Conservation (phyloP, 2,329 filamentous ascomycete genomes). For the Fusarium miscanthi region DNA sequence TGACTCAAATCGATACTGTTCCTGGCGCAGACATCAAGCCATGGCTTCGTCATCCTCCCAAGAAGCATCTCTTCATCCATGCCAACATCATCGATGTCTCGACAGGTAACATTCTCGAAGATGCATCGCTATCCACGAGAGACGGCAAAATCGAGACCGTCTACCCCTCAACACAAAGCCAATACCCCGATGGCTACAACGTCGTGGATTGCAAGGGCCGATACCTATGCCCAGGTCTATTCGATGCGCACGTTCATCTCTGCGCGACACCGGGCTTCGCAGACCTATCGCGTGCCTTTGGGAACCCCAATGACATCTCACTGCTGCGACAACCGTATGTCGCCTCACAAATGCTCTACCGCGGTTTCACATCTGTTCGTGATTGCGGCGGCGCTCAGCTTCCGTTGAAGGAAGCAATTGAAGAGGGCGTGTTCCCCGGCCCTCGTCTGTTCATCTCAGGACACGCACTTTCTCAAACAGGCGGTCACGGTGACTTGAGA, state of each 20-base stretch:
- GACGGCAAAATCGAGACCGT: background rate
- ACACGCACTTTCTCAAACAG: conserved; percentile 65
- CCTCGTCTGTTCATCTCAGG: conserved; percentile 66
- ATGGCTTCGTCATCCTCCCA: background rate
- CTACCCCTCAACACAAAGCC: background rate
- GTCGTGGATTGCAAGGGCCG: background rate
- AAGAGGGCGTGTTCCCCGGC: conserved; percentile 62
- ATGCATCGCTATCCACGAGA: background rate
- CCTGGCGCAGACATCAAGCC: background rate
- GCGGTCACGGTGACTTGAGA: conserved; percentile 66
- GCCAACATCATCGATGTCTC: background rate
- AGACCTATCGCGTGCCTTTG: conserved; percentile 41
- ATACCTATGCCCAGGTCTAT: conserved; percentile 47
- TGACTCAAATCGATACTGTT: background rate
- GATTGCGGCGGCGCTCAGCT: conserved; percentile 51
- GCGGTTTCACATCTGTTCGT: background rate
- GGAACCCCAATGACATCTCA: conserved; percentile 50
- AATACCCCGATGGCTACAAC: background rate
- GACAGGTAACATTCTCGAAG: background rate
- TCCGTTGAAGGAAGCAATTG: conserved; percentile 65
- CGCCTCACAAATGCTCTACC: background rate
- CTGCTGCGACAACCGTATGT: conserved; percentile 56
- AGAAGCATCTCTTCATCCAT: background rate
- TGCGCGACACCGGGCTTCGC: conserved; percentile 46
- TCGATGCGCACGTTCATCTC: conserved; percentile 49